Evolutionary conservation across 192 early-diverging fungal genomes (phyloP), one percentile per base, ranked within the genome.

Genomic region (Umbelopsis sp.): DNA sequence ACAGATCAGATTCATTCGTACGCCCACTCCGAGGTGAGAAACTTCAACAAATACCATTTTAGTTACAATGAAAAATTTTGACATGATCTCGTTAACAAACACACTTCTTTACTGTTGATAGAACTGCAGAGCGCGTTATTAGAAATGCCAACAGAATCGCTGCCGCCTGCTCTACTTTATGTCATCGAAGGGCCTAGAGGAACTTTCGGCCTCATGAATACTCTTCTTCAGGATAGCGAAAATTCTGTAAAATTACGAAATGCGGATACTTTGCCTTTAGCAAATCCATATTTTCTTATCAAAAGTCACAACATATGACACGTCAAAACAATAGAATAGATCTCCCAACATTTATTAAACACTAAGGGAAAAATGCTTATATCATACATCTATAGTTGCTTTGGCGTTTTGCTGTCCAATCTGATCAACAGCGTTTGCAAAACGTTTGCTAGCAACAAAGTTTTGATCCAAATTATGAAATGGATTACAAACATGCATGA

Each of bases 401-500:
- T 30, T 22, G 16, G 27, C 33, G 55, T 61, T 61, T n/a, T 61
- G 55, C 18, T 61, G 55, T 27, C 55, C 55, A 35, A 61, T 61
- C 15, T 61, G 55, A 61, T 61, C 55, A 6, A 61, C 55, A 18
- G 55, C 55, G 16, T 61, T 61, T 35, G 55, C 27, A 33, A 61
- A 61, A 4, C 55, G 55, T 35, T 61, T 61, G 25, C 30, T 61
- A 10, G 27, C 55, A 25, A 61, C 55, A 18, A 61, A 61, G 18
- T 61, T 25, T 61, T 61, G 55, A 64, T 91, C 88, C 22, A 83
- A 72, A 22, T 92, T 92, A 53, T 90, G 90, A 74, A 97, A 97
- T 22, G 96, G 96, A 76, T 96, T 96, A 46, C 91, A 92, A 2
- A 91, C 87, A 46, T 93, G 81, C 16, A 83, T 76, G 7, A 93